phyloP scores from a whole-genome alignment of 139 green algal species.

The Ulvella scutata region DNA sequence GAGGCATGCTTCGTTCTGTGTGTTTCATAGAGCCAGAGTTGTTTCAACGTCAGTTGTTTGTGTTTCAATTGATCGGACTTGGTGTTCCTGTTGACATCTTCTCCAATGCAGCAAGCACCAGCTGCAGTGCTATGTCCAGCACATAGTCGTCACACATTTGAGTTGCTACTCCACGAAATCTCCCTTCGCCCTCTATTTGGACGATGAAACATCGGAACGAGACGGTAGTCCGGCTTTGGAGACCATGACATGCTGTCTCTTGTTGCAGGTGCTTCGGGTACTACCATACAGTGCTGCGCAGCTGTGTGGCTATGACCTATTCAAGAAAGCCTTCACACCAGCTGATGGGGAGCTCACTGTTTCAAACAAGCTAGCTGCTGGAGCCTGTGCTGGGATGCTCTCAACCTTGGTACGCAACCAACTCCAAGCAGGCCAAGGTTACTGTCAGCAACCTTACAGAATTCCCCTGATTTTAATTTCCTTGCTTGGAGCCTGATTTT shows the following conservation, averaged over 20 bases:
- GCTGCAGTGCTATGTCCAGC: neutral
- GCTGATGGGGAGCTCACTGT: conserved; percentile 41
- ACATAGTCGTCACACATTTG: neutral
- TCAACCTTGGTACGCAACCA: conserved; percentile 36
- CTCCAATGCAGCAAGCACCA: neutral
- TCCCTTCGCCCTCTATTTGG: too few species aligned
- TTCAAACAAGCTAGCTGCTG: conserved; percentile 35
- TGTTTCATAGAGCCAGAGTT: too few species aligned
- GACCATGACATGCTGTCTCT: neutral
- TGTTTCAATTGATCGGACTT: too few species aligned
- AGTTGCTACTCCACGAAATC: neutral
- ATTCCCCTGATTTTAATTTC: too few species aligned
- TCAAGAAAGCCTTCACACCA: conserved; percentile 39
- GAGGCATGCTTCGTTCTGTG: too few species aligned
- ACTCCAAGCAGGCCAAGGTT: too few species aligned
- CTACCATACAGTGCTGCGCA: conserved; percentile 59
- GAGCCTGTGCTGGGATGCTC: conserved; percentile 47
- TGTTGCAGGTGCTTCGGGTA: conserved; percentile 42
- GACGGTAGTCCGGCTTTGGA: too few species aligned
- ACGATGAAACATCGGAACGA: too few species aligned
- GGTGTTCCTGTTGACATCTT: neutral
- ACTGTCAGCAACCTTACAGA: too few species aligned
- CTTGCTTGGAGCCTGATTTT: too few species aligned
- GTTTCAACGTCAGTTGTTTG: too few species aligned
- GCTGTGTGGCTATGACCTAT: conserved; percentile 51